A percentile compares a stretch with the other conserved stretches of the same genome.
Conservation (phyloP, 345 rosid species). For the Mangifera indica region DNA sequence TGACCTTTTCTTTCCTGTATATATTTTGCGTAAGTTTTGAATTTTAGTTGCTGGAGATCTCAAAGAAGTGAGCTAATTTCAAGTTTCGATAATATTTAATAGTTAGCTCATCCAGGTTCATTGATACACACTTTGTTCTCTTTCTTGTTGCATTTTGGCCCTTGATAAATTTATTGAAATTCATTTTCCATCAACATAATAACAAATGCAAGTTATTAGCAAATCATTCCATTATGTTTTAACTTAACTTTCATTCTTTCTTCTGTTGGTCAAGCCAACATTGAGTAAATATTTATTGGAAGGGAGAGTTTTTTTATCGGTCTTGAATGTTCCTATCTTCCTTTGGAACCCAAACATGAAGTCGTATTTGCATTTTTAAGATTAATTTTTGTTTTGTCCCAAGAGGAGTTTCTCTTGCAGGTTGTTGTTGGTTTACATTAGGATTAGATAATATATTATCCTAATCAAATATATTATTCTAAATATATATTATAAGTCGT, state of each 20-base stretch:
- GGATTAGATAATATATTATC: too few relatives aligned
- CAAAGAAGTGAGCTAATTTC: not conserved
- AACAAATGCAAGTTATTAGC: not conserved
- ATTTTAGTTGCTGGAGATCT: not conserved
- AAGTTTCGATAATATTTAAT: not conserved
- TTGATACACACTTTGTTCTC: not conserved
- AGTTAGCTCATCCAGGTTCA: not conserved
- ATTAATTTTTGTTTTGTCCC: too few relatives aligned
- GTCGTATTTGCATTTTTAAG: not conserved
- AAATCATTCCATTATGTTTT: not conserved
- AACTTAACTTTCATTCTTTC: not conserved
- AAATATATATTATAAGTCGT: too few relatives aligned
- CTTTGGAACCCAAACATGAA: not conserved
- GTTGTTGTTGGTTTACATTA: not conserved
- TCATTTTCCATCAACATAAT: not conserved
- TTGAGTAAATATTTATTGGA: not conserved
- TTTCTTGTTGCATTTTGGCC: not conserved
- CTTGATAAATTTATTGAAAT: not conserved
- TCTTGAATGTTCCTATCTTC: not conserved
- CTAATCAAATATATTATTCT: too few relatives aligned
- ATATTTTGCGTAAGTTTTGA: not conserved
- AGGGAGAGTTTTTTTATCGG: not conserved
- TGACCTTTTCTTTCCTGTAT: not conserved
- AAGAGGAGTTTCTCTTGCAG: not conserved
- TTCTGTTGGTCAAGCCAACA: not conserved